Conservation (phyloP, 2,329 filamentous ascomycete genomes). For the Mycosphaerella sp. region DNA sequence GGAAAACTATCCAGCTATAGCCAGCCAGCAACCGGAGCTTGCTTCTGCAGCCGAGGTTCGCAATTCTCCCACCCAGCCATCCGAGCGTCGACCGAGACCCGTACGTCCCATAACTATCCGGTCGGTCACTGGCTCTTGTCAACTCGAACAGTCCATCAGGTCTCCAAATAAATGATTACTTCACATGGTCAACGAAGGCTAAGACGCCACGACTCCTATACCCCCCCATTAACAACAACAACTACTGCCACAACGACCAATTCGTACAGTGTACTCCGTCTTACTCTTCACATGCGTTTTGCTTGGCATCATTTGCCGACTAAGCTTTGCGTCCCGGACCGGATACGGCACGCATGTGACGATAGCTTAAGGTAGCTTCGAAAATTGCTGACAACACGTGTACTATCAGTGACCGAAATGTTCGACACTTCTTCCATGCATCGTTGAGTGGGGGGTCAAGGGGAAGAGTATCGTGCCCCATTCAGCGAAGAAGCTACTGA, state of each 20-base stretch:
- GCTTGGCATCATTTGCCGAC: background rate
- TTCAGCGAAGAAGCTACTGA: too few species aligned
- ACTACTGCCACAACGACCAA: background rate
- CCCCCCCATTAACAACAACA: background rate
- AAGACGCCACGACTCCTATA: too few species aligned
- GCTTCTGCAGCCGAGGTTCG: background rate
- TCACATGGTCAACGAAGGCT: background rate
- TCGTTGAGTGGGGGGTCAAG: too few species aligned
- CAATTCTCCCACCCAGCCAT: background rate
- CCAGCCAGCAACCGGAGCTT: background rate
- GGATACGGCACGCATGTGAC: too few species aligned
- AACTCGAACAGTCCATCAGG: background rate
- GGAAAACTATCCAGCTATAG: too few species aligned
- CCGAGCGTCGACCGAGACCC: background rate
- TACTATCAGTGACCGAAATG: too few species aligned
- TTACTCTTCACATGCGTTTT: background rate
- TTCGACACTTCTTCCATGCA: too few species aligned
- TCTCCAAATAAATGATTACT: background rate
- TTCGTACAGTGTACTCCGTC: background rate
- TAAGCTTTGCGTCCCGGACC: background rate
- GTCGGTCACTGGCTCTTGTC: background rate
- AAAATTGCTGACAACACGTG: too few species aligned
- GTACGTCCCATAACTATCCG: background rate
- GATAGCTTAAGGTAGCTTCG: too few species aligned
- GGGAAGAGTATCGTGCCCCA: too few species aligned